Conservation (phyloP, 1,139 yeast species). For the Suhomyces maxii region DNA sequence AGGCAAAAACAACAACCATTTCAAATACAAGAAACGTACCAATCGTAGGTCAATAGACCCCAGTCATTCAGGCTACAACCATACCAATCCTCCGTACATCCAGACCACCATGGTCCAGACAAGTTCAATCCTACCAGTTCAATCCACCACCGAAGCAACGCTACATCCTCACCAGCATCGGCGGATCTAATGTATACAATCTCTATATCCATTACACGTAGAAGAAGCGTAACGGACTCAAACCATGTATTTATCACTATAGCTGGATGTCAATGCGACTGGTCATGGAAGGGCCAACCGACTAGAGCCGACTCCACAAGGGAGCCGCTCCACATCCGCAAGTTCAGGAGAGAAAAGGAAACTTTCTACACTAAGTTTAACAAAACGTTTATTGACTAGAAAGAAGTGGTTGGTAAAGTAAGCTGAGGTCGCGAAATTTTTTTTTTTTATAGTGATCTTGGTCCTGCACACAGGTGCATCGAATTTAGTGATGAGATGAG, state of each 20-base stretch:
- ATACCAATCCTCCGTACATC: too few species aligned
- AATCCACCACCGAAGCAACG: too few species aligned
- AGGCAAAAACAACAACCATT: too few species aligned
- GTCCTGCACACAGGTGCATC: conserved; percentile 3
- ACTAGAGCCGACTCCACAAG: neutral
- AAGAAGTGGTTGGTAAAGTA: neutral
- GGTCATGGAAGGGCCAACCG: conserved; percentile 13
- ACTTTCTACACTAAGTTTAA: neutral
- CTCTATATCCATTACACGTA: conserved; percentile 55
- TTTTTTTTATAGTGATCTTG: neutral
- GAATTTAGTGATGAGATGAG: neutral
- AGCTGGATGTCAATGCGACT: conserved; percentile 29
- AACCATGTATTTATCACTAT: conserved; percentile 48
- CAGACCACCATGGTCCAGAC: too few species aligned
- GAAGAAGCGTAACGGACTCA: conserved; percentile 48
- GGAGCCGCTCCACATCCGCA: conserved; percentile 15
- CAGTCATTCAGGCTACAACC: too few species aligned
- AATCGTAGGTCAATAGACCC: too few species aligned
- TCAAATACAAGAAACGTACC: too few species aligned
- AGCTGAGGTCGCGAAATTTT: neutral
- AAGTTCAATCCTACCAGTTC: too few species aligned
- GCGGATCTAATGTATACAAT: conserved; percentile 43
- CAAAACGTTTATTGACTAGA: neutral
- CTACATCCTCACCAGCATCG: too few species aligned
- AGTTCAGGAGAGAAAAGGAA: neutral